Evolutionary conservation across 768 basidiomycete species (phyloP).

Genomic region (Mycena leptocephala): DNA sequence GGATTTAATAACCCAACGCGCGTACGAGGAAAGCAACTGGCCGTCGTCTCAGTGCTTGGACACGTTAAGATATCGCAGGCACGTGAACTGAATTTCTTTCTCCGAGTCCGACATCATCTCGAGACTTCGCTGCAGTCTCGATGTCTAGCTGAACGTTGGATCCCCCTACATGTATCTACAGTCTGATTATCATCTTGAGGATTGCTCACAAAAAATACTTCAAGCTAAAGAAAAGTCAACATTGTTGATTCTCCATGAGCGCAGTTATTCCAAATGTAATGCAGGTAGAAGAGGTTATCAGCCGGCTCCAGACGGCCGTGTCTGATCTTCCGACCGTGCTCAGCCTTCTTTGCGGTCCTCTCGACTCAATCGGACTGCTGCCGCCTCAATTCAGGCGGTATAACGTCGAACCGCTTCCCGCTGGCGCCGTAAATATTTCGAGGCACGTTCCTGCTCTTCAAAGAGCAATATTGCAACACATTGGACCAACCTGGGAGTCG

Average conservation of each 20-base stretch:
- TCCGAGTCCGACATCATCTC: too few species aligned
- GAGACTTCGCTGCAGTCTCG: too few species aligned
- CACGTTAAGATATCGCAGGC: neutral
- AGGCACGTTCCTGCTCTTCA: conserved; percentile 75
- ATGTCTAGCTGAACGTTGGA: too few species aligned
- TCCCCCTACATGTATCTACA: too few species aligned
- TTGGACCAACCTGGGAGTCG: conserved; percentile 81
- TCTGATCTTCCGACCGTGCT: conserved; percentile 68
- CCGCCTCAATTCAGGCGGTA: conserved; percentile 69
- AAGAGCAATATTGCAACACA: conserved; percentile 70
- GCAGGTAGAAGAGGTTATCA: conserved; percentile 58
- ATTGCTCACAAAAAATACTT: too few species aligned
- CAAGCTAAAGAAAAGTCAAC: too few species aligned
- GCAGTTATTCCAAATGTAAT: neutral
- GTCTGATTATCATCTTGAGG: too few species aligned
- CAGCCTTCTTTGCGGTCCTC: conserved; percentile 70
- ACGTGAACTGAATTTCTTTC: conserved; percentile 2
- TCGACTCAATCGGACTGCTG: conserved; percentile 71
- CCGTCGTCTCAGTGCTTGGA: neutral
- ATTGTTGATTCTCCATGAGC: neutral
- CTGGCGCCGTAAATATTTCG: conserved; percentile 48
- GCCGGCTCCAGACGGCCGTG: conserved; percentile 63
- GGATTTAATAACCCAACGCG: neutral
- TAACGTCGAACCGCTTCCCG: conserved; percentile 57
- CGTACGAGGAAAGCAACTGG: neutral